Evolutionary conservation across 331 rosid genomes (phyloP), one percentile per base, ranked within the genome.

Genomic region (Rosa hybrid): DNA sequence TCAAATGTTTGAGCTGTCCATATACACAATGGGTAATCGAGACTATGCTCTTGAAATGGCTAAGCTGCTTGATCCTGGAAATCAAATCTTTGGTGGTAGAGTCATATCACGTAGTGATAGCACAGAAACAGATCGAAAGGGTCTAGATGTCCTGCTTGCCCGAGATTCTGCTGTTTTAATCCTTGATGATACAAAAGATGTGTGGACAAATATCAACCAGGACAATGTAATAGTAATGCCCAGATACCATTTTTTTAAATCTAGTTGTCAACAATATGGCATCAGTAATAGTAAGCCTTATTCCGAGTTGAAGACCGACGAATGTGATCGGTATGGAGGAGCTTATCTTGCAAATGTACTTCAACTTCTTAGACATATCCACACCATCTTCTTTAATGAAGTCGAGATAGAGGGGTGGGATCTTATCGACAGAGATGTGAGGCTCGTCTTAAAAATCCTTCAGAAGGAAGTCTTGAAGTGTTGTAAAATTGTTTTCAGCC

Each of bases 101-200:
- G 7, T 63, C 7, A 12, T 63, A 27, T 27, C 69, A 0, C 69
- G 69, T 27, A 27, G 20, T 1, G 69, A 63, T 12, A 12, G 20
- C 69, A 27, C 18, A 63, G n/a, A 63, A 27, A 42, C 3, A 30
- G 20, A 63, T 63, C 18, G 8, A 7, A 63, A 63, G 41, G 3
- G 42, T 13, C 69, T 63, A 27, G 69, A 63, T 30, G 17, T 13
- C 42, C 11, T 63, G 42, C 69, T 27, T 63, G 44, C 44, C 20
- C n/a, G 69, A 63, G 42, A 63, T 5, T 63, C 69, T 12, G 69
- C 69, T 13, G 69, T 27, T 12, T 34, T 63, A 14, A 63, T 63
- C 69, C 69, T 63, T 63, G 69, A 63, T 13, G 69, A 63, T 63
- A 63, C 42, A 30, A 63, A 63, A 14, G 41, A 63, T 27, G 69